phyloP scores from a whole-genome alignment of 2,329 filamentous ascomycete genomes.

The Amauroascus verrucosus region DNA sequence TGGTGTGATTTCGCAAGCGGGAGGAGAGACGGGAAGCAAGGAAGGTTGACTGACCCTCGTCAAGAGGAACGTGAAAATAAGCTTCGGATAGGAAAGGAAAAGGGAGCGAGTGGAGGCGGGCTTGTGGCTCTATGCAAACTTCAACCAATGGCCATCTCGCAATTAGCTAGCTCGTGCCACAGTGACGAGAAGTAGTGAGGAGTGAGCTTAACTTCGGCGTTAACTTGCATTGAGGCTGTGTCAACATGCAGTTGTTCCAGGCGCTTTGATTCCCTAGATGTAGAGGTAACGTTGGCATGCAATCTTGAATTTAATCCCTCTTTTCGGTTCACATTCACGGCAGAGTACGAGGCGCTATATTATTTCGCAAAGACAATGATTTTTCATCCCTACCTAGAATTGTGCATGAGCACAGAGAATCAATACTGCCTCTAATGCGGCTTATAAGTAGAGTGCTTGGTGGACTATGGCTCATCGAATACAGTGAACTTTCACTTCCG shows the following conservation, averaged over 20 bases:
- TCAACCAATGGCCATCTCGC: background rate
- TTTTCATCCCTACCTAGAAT: no score
- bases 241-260: background rate
- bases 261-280: background rate
- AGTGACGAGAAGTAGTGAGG: background rate
- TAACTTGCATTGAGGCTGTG: slow-evolving; percentile 7
- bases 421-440: no score
- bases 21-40: background rate
- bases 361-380: no score
- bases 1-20: no score
- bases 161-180: slow-evolving; percentile 1
- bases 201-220: background rate
- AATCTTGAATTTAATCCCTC: no score
- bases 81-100: slow-evolving; percentile 8
- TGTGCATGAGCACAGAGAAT: no score
- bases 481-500: no score
- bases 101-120: background rate
- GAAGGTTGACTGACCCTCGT: background rate
- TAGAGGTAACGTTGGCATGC: no score
- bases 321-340: no score
- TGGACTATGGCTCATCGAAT: no score
- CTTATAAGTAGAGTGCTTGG: no score
- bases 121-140: background rate
- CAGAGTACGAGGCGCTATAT: no score
- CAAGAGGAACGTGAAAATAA: slow-evolving; percentile 3